Conservation (phyloP, 129 eudicot genomes). For the Chrysanthemum lavandulifolium region DNA sequence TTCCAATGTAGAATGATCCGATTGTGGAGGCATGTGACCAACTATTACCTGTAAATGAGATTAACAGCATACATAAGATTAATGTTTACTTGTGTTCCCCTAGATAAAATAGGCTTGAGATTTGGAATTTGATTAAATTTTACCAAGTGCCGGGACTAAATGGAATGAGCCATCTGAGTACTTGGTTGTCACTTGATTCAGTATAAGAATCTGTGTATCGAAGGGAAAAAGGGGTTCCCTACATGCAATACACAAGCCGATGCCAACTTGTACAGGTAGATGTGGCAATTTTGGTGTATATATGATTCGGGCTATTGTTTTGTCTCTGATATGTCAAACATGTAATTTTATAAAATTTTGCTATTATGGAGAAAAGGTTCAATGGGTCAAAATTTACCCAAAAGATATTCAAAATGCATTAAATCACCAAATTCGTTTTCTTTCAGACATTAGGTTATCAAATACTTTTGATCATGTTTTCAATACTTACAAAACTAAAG, state of each 20-base stretch:
- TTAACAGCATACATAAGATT: conserved; percentile 3
- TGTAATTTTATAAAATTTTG: not conserved
- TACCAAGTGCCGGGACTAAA: conserved; percentile 89
- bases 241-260: not conserved
- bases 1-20: conserved; percentile 86
- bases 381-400: not conserved
- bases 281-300: not conserved
- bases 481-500: not conserved
- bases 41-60: conserved; percentile 67
- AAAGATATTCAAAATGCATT: not conserved
- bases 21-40: conserved; percentile 93
- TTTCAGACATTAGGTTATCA: not conserved
- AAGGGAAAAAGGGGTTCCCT: not conserved
- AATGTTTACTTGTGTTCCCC: not conserved
- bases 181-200: conserved; percentile 90
- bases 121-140: conserved; percentile 1
- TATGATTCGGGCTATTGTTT: not conserved
- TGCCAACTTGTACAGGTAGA: not conserved
- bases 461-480: not conserved
- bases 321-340: not conserved
- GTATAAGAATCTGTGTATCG: conserved; percentile 64
- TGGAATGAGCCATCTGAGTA: conserved; percentile 72
- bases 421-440: not conserved
- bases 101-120: not conserved
- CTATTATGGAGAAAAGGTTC: not conserved